A percentile compares a stretch with the other conserved stretches of the same genome.
Conservation (phyloP, 495 filamentous ascomycete species). For the Aspergillus baeticus region DNA sequence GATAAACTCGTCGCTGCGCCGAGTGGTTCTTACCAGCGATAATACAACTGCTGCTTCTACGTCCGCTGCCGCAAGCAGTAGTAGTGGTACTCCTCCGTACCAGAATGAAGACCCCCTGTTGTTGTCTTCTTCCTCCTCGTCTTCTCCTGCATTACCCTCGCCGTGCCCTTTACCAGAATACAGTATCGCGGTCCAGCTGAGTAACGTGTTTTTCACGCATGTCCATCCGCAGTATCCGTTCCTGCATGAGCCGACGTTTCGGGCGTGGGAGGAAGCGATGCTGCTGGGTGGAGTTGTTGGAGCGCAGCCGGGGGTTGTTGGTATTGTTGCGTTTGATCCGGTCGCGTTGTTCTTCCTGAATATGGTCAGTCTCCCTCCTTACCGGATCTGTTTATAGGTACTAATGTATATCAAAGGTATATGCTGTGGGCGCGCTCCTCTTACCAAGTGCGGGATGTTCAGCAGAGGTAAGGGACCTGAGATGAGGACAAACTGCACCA, state of each 20-base stretch:
- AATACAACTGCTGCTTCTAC: no score
- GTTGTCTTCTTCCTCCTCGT: no score
- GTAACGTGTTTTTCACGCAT: conserved; percentile 18
- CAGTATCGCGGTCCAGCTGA: conserved; percentile 1
- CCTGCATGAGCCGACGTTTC: conserved; percentile 21
- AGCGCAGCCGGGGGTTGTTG: no score
- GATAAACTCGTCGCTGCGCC: neutral
- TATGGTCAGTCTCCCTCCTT: no score
- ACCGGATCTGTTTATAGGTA: no score
- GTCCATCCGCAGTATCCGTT: conserved; percentile 23
- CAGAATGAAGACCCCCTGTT: neutral
- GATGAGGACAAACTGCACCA: no score
- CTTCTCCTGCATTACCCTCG: no score
- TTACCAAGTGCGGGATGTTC: conserved; percentile 3
- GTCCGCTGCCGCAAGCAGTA: no score
- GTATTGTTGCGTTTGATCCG: neutral
- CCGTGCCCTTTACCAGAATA: conserved; percentile 13
- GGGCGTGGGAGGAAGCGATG: neutral
- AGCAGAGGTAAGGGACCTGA: neutral
- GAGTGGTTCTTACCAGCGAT: neutral
- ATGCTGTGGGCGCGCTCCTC: conserved; percentile 16
- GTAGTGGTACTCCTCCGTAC: neutral
- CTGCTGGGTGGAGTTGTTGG: neutral
- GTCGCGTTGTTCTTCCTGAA: conserved; percentile 12
- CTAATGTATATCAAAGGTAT: no score